These are phyloP conservation scores for Venturiaceae sp. DNA, from an alignment of 2,329 filamentous ascomycete genomes.

Conservation along the genomic window DNA sequence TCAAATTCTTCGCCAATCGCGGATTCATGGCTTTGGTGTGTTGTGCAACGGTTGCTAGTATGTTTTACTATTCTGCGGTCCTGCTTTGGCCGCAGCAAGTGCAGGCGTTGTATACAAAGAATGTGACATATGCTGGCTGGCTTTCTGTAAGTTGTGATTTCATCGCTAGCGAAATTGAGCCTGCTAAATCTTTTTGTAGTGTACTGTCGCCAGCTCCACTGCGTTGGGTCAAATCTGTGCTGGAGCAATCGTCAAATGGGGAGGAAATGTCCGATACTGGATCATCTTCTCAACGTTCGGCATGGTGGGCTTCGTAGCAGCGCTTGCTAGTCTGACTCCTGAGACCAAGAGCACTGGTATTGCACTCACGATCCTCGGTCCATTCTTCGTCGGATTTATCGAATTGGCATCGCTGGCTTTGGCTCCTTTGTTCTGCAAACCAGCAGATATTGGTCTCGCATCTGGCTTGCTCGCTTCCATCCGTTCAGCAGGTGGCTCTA, in stretches of 20 bases:
- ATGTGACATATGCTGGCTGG: conserved; percentile 30
- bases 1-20: conserved; percentile 12
- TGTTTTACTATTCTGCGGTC: conserved; percentile 35
- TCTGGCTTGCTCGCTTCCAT: conserved; percentile 33
- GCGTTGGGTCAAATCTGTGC: conserved; percentile 12
- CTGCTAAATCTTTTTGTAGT: conserved; percentile 25
- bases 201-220: conserved; percentile 20
- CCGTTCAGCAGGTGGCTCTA: conserved; percentile 26
- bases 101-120: conserved; percentile 26
- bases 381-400: conserved; percentile 25
- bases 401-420: conserved; percentile 31
- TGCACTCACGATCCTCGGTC: conserved; percentile 24
- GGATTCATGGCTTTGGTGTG: conserved; percentile 14
- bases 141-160: too few relatives aligned
- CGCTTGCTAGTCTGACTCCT: conserved; percentile 18
- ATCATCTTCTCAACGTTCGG: conserved; percentile 17
- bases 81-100: conserved; percentile 36
- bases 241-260: conserved; percentile 11
- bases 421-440: conserved; percentile 35
- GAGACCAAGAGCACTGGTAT: conserved; percentile 26
- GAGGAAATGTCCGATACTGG: conserved; percentile 13
- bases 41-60: conserved; percentile 25
- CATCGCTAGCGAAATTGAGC: conserved; percentile 10
- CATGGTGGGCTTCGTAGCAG: conserved; percentile 24
- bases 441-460: conserved; percentile 36